phyloP scores from a whole-genome alignment of 805 yeast genomes.

The Naumovozyma baii region DNA sequence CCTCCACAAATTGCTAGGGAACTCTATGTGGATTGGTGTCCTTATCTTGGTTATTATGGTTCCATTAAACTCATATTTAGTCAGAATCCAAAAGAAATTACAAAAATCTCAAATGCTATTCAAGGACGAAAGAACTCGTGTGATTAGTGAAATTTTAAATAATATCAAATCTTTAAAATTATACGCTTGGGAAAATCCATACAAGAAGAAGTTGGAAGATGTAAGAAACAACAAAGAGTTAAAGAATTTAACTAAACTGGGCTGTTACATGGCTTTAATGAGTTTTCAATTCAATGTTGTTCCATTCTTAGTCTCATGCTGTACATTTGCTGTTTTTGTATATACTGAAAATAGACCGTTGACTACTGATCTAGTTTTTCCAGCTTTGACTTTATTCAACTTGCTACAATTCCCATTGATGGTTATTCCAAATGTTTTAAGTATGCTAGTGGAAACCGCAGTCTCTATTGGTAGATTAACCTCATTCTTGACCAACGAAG shows the following conservation, averaged over 20 bases:
- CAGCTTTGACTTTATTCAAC: conserved; percentile 83
- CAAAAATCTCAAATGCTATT: conserved; percentile 82
- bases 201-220: conserved; percentile 56
- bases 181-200: conserved; percentile 93
- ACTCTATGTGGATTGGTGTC: conserved; percentile 96
- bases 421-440: conserved; percentile 82
- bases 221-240: conserved; percentile 87
- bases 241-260: conserved; percentile 63
- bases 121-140: conserved; percentile 86
- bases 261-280: conserved; percentile 58
- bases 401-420: conserved; percentile 85
- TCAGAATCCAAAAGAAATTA: conserved; percentile 55
- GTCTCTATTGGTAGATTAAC: conserved; percentile 71
- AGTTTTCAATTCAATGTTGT: conserved; percentile 75
- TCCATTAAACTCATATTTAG: conserved; percentile 66
- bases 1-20: conserved; percentile 64
- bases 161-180: conserved; percentile 87
- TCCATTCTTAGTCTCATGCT: conserved; percentile 81
- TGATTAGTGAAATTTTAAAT: conserved; percentile 78
- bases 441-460: conserved; percentile 79
- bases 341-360: conserved; percentile 51
- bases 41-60: conserved; percentile 65
- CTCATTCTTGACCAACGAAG: conserved; percentile 62
- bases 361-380: conserved; percentile 84
- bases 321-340: conserved; percentile 78